phyloP scores from a whole-genome alignment of 805 yeast species.

The Wickerhamiella siamensis region DNA sequence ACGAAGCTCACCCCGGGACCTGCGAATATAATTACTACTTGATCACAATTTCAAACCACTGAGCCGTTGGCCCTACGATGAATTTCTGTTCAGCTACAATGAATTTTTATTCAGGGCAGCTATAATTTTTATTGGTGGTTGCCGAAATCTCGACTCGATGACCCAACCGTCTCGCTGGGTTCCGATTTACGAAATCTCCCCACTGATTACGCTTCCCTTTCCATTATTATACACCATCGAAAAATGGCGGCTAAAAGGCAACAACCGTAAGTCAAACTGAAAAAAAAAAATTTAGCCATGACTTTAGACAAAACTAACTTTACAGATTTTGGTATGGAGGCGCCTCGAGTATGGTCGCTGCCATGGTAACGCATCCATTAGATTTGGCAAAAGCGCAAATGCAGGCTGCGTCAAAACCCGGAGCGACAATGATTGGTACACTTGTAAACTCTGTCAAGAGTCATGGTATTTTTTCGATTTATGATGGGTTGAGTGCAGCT shows the following conservation, averaged over 20 bases:
- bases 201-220: no score
- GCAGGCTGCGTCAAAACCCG: slow-evolving; percentile 61
- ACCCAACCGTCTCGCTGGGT: no score
- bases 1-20: no score
- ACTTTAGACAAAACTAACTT: slow-evolving; percentile 1
- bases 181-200: no score
- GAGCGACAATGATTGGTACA: slow-evolving; percentile 48
- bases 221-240: no score
- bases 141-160: no score
- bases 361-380: slow-evolving; percentile 48
- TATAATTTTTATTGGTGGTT: no score
- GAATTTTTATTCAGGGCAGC: no score
- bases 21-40: no score
- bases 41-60: no score
- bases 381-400: slow-evolving; percentile 78
- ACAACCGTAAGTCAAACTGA: slow-evolving; percentile 2
- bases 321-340: slow-evolving; percentile 33
- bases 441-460: slow-evolving; percentile 40
- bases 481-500: slow-evolving; percentile 72
- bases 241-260: background rate
- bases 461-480: slow-evolving; percentile 53
- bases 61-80: no score
- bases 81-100: no score
- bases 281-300: background rate
- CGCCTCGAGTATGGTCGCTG: slow-evolving; percentile 29